A percentile compares a stretch with the other conserved stretches of the same genome.
Evolutionary conservation across 208 protist genomes (phyloP).

Genomic region (Naegleria fowleri): DNA sequence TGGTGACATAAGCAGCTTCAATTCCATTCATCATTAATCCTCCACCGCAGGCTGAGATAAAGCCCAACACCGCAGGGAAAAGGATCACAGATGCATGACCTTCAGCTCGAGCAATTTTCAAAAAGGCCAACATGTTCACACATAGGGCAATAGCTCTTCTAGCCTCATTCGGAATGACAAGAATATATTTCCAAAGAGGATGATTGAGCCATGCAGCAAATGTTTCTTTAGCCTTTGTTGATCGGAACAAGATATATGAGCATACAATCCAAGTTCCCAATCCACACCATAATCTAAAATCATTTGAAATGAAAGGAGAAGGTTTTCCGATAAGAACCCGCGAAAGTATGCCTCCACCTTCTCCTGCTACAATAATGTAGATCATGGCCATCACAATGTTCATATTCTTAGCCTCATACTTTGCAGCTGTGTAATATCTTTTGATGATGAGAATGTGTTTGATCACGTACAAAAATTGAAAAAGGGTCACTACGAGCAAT

Average conservation of each 20-base stretch:
- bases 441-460: neutral
- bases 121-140: neutral
- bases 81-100: neutral
- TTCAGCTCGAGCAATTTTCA: neutral
- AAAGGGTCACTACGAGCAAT: neutral
- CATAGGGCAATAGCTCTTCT: neutral
- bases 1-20: neutral
- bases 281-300: neutral
- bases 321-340: neutral
- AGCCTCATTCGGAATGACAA: neutral
- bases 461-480: neutral
- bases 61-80: neutral
- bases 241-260: neutral
- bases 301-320: neutral
- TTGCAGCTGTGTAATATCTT: neutral
- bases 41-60: neutral
- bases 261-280: neutral
- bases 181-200: neutral
- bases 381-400: neutral
- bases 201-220: neutral
- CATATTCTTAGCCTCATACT: neutral
- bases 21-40: neutral
- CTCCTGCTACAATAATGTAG: neutral
- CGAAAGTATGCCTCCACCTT: neutral
- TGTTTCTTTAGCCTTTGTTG: neutral